Base-by-base conservation (phyloP, 306 rosid species). In the Acacia confusa region DNA sequence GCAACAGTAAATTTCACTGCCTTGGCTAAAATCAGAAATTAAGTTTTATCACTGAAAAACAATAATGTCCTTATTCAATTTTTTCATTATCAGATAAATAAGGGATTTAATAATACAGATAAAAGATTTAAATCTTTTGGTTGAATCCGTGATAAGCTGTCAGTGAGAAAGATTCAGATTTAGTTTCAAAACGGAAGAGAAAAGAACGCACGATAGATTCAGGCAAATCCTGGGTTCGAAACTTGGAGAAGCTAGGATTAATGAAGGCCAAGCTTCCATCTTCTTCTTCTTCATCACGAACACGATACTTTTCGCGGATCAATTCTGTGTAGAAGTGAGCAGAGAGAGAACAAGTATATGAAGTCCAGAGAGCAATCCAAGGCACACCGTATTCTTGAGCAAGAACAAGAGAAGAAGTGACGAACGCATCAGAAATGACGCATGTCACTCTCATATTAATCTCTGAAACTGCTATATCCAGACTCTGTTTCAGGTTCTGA, bases 291-390 rank as follows among this genome's bases (percentile, higher is more conserved):
- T n/a, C 28, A 9, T 0, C 61, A 9, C 0, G 65, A 53, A 22
- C 10, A 3, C 22, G 20, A 32, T 38, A 48, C 3, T 52, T 43
- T 6, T 71, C 8, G 53, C 82, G 87, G 20, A 91, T 83, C 6
- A 77, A 17, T 5, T 81, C 65, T 2, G 85, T 84, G 44, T 89
- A 8, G 10, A 89, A 53, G 70, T 78, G 87, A 17, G 86, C 84
- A 13, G 84, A 78, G 44, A 89, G 81, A 13, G 86, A 41, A 20
- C 32, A 55, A 0, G 92, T 75, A 9, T 74, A 15, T 0, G 86
- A 60, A 4, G 38, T 0, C 95, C 90, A 91, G 67, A 84, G n/a
- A 0, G 86, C 63, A 43, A 91, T 24, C 92, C 93, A 91, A 2
- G 92, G 92, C 38, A 89, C 89, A 12, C 66, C 16, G 0, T 86